These are phyloP conservation scores for Globisporangium spiculum DNA, from an alignment of 352 stramenopile species.

Conservation along the genomic window DNA sequence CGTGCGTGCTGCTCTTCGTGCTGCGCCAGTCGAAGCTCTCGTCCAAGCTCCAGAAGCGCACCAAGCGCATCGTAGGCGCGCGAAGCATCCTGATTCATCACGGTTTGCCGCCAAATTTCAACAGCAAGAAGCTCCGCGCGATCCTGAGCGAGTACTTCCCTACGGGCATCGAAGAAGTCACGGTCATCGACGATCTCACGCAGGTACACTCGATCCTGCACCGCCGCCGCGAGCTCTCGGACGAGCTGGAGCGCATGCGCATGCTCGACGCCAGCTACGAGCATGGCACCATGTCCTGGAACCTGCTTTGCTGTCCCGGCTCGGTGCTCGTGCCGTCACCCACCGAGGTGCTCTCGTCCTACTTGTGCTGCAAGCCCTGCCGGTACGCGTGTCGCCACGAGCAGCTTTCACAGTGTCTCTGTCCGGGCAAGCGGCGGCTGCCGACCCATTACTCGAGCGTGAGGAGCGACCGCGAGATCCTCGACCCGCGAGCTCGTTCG, in stretches of 20 bases:
- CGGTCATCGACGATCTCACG: slow-evolving; percentile 58
- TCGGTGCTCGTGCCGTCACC: slow-evolving; percentile 48
- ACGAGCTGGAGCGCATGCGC: slow-evolving; percentile 54
- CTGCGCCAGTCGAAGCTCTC: slow-evolving; percentile 40
- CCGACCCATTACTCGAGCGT: slow-evolving; percentile 27
- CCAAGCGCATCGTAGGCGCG: slow-evolving; percentile 64
- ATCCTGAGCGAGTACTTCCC: slow-evolving; percentile 41
- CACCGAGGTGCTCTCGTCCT: slow-evolving; percentile 37
- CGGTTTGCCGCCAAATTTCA: slow-evolving; percentile 53
- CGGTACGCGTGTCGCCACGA: slow-evolving; percentile 45
- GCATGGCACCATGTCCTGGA: slow-evolving; percentile 56
- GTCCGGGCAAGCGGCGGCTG: slow-evolving; percentile 22
- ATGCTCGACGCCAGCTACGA: slow-evolving; percentile 53
- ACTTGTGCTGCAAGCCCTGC: slow-evolving; percentile 57
- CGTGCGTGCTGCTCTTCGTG: slow-evolving; percentile 48
- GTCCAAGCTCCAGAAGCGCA: slow-evolving; percentile 43
- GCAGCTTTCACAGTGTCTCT: slow-evolving; percentile 34
- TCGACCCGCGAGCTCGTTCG: slow-evolving; percentile 18
- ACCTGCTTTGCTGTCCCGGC: slow-evolving; percentile 64
- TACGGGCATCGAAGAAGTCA: slow-evolving; percentile 53
- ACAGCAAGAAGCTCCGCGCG: slow-evolving; percentile 36
- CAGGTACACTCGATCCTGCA: slow-evolving; percentile 60
- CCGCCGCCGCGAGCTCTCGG: slow-evolving; percentile 35
- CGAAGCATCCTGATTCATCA: slow-evolving; percentile 70
- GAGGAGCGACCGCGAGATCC: slow-evolving; percentile 28